Conservation (phyloP, 2,329 filamentous ascomycete species). For the Dactylella cylindrospora region DNA sequence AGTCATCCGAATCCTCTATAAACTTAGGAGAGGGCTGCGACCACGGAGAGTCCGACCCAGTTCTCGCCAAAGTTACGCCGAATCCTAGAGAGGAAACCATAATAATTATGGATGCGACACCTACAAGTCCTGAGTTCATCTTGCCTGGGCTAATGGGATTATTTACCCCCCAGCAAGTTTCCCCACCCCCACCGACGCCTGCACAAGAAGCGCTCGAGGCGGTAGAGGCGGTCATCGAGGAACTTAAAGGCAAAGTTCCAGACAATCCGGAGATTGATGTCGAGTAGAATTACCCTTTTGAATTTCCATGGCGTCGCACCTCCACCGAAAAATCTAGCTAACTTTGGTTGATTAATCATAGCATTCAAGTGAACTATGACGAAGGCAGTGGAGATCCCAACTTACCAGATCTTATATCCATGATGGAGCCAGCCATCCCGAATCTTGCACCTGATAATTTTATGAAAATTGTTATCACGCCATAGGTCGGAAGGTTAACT, state of each 20-base stretch:
- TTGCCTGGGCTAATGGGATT: conserved; percentile 17
- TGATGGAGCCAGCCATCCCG: conserved; percentile 23
- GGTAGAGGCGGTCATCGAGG: conserved; percentile 16
- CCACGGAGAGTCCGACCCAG: background rate
- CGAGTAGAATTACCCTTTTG: conserved; percentile 7
- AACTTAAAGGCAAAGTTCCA: background rate
- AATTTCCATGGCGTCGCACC: background rate
- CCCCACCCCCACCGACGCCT: conserved; percentile 13
- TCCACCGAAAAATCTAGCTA: background rate
- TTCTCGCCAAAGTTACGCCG: conserved; percentile 6
- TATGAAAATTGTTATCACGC: conserved; percentile 35
- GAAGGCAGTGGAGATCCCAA: background rate
- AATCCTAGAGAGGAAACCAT: conserved; percentile 15
- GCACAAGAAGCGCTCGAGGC: conserved; percentile 9
- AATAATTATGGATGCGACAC: conserved; percentile 14
- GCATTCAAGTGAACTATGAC: conserved; percentile 17
- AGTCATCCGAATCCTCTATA: background rate
- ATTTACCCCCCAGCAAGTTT: conserved; percentile 13
- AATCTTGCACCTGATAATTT: conserved; percentile 13
- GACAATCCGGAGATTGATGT: conserved; percentile 1
- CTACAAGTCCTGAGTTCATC: conserved; percentile 7
- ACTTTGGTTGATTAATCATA: background rate
- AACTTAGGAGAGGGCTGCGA: too few relatives aligned
- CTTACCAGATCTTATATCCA: conserved; percentile 19
- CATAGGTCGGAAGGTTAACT: too few relatives aligned